Conservation (phyloP, 2,329 filamentous ascomycete species). For the Fusarium vanettenii region DNA sequence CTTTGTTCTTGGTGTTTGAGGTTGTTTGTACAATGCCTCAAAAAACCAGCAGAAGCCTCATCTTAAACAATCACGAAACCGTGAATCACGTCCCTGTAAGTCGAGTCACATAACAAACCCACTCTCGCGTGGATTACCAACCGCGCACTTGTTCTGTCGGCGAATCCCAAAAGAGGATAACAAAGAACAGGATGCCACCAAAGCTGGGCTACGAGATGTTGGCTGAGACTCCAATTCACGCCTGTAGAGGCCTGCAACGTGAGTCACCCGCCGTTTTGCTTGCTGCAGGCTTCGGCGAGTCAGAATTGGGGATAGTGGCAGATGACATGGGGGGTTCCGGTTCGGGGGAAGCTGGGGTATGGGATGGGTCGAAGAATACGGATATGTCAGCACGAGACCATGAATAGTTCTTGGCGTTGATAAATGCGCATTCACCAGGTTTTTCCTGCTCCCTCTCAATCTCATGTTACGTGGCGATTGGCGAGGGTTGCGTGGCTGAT, state of each 20-base stretch:
- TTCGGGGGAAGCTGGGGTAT: neutral
- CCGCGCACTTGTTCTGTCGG: neutral
- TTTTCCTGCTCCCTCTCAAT: no score
- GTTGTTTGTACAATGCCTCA: neutral
- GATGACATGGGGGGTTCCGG: neutral
- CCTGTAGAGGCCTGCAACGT: slow-evolving; percentile 7
- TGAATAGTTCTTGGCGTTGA: neutral
- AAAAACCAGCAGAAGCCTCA: slow-evolving; percentile 8
- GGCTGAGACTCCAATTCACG: neutral
- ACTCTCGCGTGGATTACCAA: neutral
- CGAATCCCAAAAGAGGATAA: slow-evolving; percentile 1
- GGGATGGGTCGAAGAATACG: neutral
- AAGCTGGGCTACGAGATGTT: neutral
- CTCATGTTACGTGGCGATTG: neutral
- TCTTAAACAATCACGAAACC: slow-evolving; percentile 24
- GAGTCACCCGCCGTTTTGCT: slow-evolving; percentile 31
- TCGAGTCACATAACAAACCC: slow-evolving; percentile 2
- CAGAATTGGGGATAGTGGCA: slow-evolving; percentile 35
- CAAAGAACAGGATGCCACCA: neutral
- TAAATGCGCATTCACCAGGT: neutral
- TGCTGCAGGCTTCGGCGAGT: slow-evolving; percentile 26
- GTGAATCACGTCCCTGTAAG: slow-evolving; percentile 5
- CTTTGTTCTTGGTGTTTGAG: neutral
- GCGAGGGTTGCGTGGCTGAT: neutral
- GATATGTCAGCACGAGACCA: neutral